Base-by-base conservation (phyloP, 164 flowering plant species). In the Piper longum region DNA sequence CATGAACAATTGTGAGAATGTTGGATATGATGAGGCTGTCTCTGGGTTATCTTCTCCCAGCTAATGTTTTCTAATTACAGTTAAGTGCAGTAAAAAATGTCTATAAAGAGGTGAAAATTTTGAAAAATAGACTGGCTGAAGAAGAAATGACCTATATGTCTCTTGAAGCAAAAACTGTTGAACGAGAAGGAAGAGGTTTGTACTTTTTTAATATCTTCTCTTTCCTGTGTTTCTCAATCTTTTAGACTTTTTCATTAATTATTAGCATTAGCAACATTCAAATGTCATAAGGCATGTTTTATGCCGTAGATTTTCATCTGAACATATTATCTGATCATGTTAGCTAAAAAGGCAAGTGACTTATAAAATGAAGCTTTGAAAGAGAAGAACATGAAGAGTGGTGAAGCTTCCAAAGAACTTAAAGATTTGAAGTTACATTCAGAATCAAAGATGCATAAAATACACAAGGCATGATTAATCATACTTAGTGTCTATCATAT, bases 141-240 rank as follows among this genome's bases (percentile, higher is more conserved):
- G 88, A 80, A 43, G 84, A 66, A 68, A 73, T 84, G 60, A 41
- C 69, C 59, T 81, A 79, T 7, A 88, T 81, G 79, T 81, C 90
- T 45, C 85, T 86, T 39, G 92, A 83, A 62, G 91, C 88, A 52
- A 86, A 87, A 74, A 54, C 82, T 54, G 76, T 82, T 68, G 97
- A 90, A 72, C 70, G 67, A 48, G 85, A 85, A 67, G 84, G 82
- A 26, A 88, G 78, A 86, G 96, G 98, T 85, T 48, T 48, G 8
- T 26, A 26, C 36, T 26, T 26, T 26, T 26, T 26, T 26, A 26
- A 26, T 26, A 26, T 26, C 36, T 26, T 26, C 36, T 26, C 36
- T 26, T 26, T 26, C 36, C 36, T 26, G 36, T 26, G 36, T 26
- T 26, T 26, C 36, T 26, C 36, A 26, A 26, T 1, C 36, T 26